A percentile compares a stretch with the other conserved stretches of the same genome.
These are phyloP conservation scores for Potentilla sterilis DNA, from an alignment of 306 rosid species.

Conservation along the genomic window DNA sequence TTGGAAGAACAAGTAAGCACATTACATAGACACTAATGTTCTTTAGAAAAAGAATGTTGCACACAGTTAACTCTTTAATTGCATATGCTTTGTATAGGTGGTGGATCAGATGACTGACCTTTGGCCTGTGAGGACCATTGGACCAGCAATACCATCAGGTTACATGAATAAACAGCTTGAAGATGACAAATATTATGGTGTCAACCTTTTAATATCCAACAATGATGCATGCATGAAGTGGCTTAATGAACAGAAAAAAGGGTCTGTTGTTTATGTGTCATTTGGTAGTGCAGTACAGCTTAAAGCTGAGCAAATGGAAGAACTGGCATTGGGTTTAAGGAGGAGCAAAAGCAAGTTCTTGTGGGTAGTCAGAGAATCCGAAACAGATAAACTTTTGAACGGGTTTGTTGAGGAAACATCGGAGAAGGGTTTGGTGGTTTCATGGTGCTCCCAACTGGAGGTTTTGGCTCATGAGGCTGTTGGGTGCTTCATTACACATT, in stretches of 20 bases:
- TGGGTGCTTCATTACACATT: constrained; percentile 12
- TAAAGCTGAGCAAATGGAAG: constrained; percentile 16
- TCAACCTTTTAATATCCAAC: neutral
- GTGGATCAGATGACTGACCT: too few relatives aligned
- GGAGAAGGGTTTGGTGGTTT: constrained; percentile 17
- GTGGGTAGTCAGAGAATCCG: constrained; percentile 23
- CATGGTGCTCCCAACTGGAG: constrained; percentile 17
- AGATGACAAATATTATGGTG: constrained; percentile 27
- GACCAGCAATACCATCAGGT: constrained; percentile 23
- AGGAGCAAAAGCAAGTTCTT: neutral
- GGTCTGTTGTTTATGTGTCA: constrained; percentile 24
- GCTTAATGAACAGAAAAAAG: constrained; percentile 11
- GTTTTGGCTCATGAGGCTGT: constrained; percentile 17
- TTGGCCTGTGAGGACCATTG: too few relatives aligned
- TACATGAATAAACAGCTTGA: constrained; percentile 20
- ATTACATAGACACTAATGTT: neutral
- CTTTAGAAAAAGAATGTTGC: neutral
- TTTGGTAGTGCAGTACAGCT: constrained; percentile 27
- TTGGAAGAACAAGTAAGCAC: constrained; percentile 9
- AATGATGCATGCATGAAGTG: constrained; percentile 13
- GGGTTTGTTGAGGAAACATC: constrained; percentile 17
- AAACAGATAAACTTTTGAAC: constrained; percentile 20
- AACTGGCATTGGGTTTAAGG: neutral
- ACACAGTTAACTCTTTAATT: neutral
- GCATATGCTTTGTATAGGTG: too few relatives aligned